phyloP scores from a whole-genome alignment of 305 asterid species.

The Fraxinus greggii region DNA sequence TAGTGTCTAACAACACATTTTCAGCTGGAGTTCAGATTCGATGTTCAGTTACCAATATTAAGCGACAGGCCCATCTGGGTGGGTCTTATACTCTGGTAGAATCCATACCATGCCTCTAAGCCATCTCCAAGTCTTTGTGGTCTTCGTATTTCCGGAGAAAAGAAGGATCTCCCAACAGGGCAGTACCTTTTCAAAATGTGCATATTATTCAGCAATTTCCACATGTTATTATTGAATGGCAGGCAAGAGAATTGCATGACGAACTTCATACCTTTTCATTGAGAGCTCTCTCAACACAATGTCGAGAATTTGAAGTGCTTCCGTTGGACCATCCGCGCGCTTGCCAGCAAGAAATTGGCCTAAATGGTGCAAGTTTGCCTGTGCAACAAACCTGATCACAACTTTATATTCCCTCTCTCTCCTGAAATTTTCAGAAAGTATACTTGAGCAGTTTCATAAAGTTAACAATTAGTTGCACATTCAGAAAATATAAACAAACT shows the following conservation, averaged over 20 bases:
- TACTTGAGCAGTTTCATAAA: not conserved
- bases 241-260: not conserved
- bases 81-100: conserved; percentile 96
- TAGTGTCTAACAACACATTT: not conserved
- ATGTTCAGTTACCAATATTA: conserved; percentile 62
- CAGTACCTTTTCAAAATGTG: conserved; percentile 55
- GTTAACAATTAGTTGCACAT: not conserved
- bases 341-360: conserved; percentile 93
- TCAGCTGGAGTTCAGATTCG: not conserved
- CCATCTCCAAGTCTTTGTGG: conserved; percentile 96
- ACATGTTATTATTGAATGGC: not conserved
- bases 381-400: conserved; percentile 76
- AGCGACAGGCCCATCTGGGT: conserved; percentile 99
- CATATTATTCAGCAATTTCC: not conserved
- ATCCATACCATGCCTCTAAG: conserved; percentile 98
- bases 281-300: conserved; percentile 93
- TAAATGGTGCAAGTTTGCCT: conserved; percentile 82
- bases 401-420: conserved; percentile 84
- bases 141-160: conserved; percentile 78
- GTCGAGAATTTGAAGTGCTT: conserved; percentile 92
- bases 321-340: conserved; percentile 89
- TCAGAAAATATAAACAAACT: not conserved
- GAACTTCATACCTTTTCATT: conserved; percentile 51
- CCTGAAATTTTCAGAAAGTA: conserved; percentile 44
- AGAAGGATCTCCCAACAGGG: conserved; percentile 91